These are phyloP conservation scores for Oryza meridionalis DNA, from an alignment of 176 grass and related monocot species.

Conservation along the genomic window DNA sequence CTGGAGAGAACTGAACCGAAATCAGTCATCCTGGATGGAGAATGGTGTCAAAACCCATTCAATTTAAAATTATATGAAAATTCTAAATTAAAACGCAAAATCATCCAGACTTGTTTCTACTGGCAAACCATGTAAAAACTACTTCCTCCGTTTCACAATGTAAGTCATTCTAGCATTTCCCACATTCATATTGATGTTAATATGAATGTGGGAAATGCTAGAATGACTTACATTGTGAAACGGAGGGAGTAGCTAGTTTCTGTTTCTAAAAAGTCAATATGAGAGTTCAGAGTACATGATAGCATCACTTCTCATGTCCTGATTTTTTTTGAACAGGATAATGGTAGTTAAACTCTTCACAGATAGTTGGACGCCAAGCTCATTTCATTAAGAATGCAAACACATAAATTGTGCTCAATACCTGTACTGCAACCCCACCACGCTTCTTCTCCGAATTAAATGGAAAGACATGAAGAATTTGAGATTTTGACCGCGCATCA, in stretches of 20 bases:
- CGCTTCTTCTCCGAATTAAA: conserved; percentile 99
- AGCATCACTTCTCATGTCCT: conserved; percentile 10
- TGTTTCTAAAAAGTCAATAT: background rate
- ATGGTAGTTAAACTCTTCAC: background rate
- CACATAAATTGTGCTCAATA: conserved; percentile 39
- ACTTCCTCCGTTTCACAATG: too few species aligned
- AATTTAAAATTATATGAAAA: background rate
- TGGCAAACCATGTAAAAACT: background rate
- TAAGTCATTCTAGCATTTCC: too few species aligned
- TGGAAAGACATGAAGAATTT: conserved; percentile 80
- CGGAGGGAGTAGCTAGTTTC: background rate
- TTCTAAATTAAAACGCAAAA: background rate
- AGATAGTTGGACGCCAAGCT: background rate
- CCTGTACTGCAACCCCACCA: conserved; percentile 85
- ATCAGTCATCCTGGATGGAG: background rate
- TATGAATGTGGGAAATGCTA: too few species aligned
- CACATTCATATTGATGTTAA: too few species aligned
- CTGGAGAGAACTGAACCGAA: conserved; percentile 9
- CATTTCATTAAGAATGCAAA: conserved; percentile 10
- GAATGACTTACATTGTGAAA: too few species aligned
- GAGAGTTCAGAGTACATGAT: background rate
- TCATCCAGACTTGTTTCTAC: background rate
- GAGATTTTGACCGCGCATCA: conserved; percentile 52
- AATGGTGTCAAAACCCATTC: background rate
- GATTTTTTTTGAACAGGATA: background rate